phyloP scores from a whole-genome alignment of 257 asterid genomes.

The Paulownia fortunei region DNA sequence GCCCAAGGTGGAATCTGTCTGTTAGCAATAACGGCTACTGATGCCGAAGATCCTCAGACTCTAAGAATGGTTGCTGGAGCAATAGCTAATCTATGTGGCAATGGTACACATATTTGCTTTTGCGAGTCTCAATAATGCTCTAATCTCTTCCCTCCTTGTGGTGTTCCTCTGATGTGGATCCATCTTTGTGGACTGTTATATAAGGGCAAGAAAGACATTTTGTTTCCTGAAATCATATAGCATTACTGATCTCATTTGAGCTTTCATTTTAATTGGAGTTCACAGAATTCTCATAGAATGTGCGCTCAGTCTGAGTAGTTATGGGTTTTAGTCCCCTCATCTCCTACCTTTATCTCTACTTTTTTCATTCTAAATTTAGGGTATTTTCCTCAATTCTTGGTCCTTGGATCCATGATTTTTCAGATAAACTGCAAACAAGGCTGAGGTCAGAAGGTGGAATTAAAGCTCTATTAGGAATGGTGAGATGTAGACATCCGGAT shows the following conservation, averaged over 20 bases:
- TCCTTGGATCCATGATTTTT: constrained; percentile 23
- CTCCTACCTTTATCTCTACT: background rate
- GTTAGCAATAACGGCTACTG: constrained; percentile 86
- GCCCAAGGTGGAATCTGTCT: constrained; percentile 90
- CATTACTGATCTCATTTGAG: background rate
- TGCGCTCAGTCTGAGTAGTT: background rate
- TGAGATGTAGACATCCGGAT: constrained; percentile 93
- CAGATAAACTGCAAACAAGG: constrained; percentile 93
- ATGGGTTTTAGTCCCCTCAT: background rate
- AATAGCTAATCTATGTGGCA: constrained; percentile 96
- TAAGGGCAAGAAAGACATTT: background rate
- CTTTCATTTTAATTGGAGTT: background rate
- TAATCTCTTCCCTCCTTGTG: background rate
- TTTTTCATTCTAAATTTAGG: background rate
- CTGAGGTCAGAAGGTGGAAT: constrained; percentile 98
- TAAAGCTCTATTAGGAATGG: constrained; percentile 97
- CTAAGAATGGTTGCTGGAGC: constrained; percentile 99
- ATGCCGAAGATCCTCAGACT: constrained; percentile 99
- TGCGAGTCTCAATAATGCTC: constrained; percentile 13
- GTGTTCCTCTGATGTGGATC: constrained; percentile 15
- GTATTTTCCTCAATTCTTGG: constrained; percentile 8
- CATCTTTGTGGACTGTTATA: background rate
- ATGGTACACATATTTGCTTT: constrained; percentile 59
- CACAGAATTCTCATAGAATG: background rate
- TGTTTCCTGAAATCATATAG: background rate